These are phyloP conservation scores for Candida tammaniensis DNA, from an alignment of 805 yeast genomes.

Conservation along the genomic window DNA sequence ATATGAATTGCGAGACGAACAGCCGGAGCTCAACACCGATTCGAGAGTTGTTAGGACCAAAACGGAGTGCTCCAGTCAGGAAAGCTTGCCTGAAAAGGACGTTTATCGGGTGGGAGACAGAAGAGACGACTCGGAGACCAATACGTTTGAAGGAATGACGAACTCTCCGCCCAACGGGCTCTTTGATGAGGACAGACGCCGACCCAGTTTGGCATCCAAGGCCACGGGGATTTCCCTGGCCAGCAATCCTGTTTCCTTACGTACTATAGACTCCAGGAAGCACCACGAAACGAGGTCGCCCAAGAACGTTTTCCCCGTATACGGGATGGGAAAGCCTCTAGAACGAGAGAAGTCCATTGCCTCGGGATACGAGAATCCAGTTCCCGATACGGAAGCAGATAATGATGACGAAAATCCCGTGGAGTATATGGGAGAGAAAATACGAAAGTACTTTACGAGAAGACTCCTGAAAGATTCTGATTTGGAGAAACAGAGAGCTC, in stretches of 20 bases:
- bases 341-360: slow-evolving; percentile 59
- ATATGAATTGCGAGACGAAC: slow-evolving; percentile 74
- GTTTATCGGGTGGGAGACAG: neutral
- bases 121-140: slow-evolving; percentile 5
- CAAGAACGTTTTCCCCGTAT: slow-evolving; percentile 75
- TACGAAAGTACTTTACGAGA: slow-evolving; percentile 8
- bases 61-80: neutral
- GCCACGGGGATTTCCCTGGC: neutral
- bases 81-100: slow-evolving; percentile 12
- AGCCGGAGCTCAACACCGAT: slow-evolving; percentile 73
- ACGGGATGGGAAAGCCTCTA: slow-evolving; percentile 71
- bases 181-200: neutral
- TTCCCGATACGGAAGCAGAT: slow-evolving; percentile 7
- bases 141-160: slow-evolving; percentile 2
- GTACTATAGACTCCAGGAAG: slow-evolving; percentile 4
- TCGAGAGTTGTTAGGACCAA: slow-evolving; percentile 67
- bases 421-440: slow-evolving; percentile 11
- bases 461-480: slow-evolving; percentile 4
- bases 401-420: slow-evolving; percentile 8
- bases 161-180: slow-evolving; percentile 10
- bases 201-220: slow-evolving; percentile 1
- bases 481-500: slow-evolving; percentile 1
- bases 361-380: slow-evolving; percentile 12
- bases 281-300: slow-evolving; percentile 60
- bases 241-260: slow-evolving; percentile 1